Base-by-base conservation (phyloP, 2,329 filamentous ascomycete genomes). In the Chaetomiaceae sp. region DNA sequence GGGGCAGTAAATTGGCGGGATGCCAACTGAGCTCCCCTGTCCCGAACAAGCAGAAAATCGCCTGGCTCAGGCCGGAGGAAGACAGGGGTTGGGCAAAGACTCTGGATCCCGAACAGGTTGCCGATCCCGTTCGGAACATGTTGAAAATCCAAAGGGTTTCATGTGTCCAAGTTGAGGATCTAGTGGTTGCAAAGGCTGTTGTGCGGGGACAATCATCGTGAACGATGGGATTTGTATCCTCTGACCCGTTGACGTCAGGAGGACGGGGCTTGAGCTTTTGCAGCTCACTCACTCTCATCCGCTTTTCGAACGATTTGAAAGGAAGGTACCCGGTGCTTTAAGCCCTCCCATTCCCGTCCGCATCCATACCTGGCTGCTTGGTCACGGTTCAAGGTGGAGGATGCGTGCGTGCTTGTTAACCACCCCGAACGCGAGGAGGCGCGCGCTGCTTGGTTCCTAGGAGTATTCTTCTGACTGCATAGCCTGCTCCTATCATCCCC, bases 1-100 rank as follows among this genome's bases (percentile, higher is more conserved):
- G 47, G 47, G 48, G 50, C 48, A 51, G 39, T 24, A 44, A 37
- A 39, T 36, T 53, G 52, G 52, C 41, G 54, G 52, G 52, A 52
- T 45, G 41, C 37, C 38, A 4, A 20, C 18, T 20, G 11, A 39
- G 27, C 30, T 44, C 38, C 41, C 47, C 34, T 42, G 35, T 30
- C 18, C 19, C 30, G 12, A 24, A n/a, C n/a, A n/a, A n/a, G n/a
- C n/a, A n/a, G n/a, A n/a, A 37, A 33, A 41, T 10, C 12, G 29
- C 12, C 37, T 24, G 44, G 35, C 43, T 29, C 24, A 48, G 37
- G 24, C 38, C 44, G 20, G 37, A 44, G 29, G 32, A n/a, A n/a
- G n/a, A 38, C 19, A 48, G 24, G 9, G 42, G 41, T 51, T 51
- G 49, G 51, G 49, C 51, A 45, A 42, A 44, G 46, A 39, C 32